These are phyloP conservation scores for Rhododendron simsii DNA, from an alignment of 148 eudicot genomes.

Conservation along the genomic window DNA sequence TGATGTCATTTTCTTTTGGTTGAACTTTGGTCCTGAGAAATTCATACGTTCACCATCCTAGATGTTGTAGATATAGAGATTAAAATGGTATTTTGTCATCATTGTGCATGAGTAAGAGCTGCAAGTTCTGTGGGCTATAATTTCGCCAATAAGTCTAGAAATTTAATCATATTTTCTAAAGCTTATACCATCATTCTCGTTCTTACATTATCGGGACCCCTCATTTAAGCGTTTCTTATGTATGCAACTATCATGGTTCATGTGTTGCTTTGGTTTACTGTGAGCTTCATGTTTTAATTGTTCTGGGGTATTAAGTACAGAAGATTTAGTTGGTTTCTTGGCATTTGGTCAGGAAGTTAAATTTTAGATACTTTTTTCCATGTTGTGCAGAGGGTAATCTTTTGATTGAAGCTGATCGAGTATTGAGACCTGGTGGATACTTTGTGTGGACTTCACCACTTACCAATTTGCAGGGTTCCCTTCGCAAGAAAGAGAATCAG, in stretches of 20 bases:
- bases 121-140: background rate
- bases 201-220: background rate
- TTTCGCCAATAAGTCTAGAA: background rate
- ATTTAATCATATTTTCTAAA: background rate
- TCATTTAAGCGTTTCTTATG: background rate
- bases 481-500: slow-evolving; percentile 69
- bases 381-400: slow-evolving; percentile 68
- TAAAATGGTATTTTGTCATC: background rate
- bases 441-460: slow-evolving; percentile 98
- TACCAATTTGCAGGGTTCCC: slow-evolving; percentile 52
- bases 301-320: background rate
- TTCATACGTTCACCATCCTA: background rate
- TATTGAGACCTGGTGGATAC: slow-evolving; percentile 93
- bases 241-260: slow-evolving; percentile 2
- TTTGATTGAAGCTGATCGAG: slow-evolving; percentile 87
- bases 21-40: background rate
- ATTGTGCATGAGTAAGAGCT: background rate
- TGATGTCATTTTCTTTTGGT: background rate
- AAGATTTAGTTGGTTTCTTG: background rate
- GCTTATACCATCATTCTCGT: background rate
- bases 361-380: slow-evolving; percentile 1
- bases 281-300: background rate
- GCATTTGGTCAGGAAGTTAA: background rate
- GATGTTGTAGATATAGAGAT: background rate
- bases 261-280: background rate